Evolutionary conservation across 352 stramenopile genomes (phyloP).

Genomic region (Globisporangium spiculum): DNA sequence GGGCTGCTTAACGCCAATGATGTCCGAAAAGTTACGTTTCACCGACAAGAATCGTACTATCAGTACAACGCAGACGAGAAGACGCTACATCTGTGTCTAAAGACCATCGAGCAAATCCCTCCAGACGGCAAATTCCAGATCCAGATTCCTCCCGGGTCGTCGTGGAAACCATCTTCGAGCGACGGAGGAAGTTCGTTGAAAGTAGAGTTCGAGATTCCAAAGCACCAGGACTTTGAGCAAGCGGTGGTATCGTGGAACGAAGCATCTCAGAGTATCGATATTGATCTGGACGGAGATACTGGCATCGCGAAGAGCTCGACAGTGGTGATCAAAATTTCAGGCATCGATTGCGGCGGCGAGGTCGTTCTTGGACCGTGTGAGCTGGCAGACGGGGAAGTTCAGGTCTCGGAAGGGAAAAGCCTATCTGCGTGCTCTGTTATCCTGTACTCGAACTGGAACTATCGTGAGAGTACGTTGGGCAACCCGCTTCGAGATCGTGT

Average conservation of each 20-base stretch:
- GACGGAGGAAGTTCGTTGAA: conserved; percentile 16
- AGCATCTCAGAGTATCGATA: conserved; percentile 21
- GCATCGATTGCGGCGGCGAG: conserved; percentile 26
- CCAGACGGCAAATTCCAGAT: conserved; percentile 30
- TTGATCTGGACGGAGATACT: conserved; percentile 33
- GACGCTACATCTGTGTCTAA: conserved; percentile 32
- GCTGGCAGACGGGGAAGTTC: conserved; percentile 21
- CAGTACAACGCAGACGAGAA: conserved; percentile 30
- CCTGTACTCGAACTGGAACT: conserved; percentile 39
- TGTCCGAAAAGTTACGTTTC: conserved; percentile 37
- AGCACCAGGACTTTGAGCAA: conserved; percentile 32
- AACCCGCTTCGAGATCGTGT: conserved; percentile 29
- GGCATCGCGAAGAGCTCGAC: conserved; percentile 29
- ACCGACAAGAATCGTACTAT: conserved; percentile 54
- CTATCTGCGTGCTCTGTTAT: conserved; percentile 23
- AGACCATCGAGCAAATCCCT: conserved; percentile 33
- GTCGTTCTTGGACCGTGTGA: conserved; percentile 42
- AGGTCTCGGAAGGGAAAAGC: conserved; percentile 4
- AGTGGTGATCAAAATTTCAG: conserved; percentile 35
- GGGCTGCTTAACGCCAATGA: conserved; percentile 24
- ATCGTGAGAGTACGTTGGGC: conserved; percentile 27
- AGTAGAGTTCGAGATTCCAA: conserved; percentile 30
- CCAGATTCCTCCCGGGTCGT: conserved; percentile 23
- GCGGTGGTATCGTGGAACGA: conserved; percentile 30
- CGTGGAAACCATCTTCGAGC: conserved; percentile 24